Conservation (phyloP, 345 rosid genomes). For the Carallia pectinifolia region DNA sequence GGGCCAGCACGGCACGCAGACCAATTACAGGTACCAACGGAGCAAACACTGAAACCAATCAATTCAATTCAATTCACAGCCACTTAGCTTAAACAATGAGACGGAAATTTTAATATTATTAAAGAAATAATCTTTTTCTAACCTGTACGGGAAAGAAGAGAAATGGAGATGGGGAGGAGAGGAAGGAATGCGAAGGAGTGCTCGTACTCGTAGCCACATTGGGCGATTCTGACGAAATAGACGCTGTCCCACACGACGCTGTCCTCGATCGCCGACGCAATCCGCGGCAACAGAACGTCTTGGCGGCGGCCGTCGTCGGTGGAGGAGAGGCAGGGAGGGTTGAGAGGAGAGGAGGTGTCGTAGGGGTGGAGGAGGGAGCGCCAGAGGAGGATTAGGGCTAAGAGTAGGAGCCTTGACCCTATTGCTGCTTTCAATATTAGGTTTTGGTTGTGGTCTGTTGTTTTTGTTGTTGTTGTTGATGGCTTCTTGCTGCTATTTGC, state of each 20-base stretch:
- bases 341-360: constrained; percentile 76
- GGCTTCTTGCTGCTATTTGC: background rate
- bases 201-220: constrained; percentile 94
- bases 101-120: too few species aligned
- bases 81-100: too few species aligned
- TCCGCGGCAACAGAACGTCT: constrained; percentile 24
- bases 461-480: background rate
- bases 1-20: constrained; percentile 67
- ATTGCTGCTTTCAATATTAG: constrained; percentile 54
- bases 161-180: constrained; percentile 63
- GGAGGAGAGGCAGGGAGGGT: constrained; percentile 51
- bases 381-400: constrained; percentile 56
- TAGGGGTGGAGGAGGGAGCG: constrained; percentile 64
- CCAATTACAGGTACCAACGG: constrained; percentile 75
- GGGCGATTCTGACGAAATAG: constrained; percentile 67
- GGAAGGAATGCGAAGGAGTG: constrained; percentile 91
- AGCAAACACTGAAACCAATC: constrained; percentile 52
- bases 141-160: constrained; percentile 64
- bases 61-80: background rate
- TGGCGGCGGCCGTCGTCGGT: constrained; percentile 4
- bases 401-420: constrained; percentile 54
- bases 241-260: constrained; percentile 89
- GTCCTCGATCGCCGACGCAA: constrained; percentile 47
- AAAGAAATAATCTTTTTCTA: background rate
- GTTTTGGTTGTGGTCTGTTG: constrained; percentile 2